A percentile compares a stretch with the other conserved stretches of the same genome.
phyloP scores from a whole-genome alignment of 306 rosid species.

The Aeschynomene evenia region DNA sequence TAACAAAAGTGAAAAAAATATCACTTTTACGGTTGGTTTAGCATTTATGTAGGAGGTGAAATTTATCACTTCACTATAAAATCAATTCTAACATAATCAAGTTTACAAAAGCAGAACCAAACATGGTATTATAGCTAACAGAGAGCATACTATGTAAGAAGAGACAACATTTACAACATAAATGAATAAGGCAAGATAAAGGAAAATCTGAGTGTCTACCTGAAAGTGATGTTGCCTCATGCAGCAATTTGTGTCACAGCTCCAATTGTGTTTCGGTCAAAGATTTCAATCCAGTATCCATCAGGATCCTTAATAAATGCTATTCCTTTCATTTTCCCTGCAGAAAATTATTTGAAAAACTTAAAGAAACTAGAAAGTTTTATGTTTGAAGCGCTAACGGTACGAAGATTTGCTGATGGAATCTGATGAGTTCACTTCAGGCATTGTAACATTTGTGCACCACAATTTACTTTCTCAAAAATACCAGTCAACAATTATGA shows the following conservation, averaged over 20 bases:
- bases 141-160: background rate
- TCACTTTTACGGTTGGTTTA: too few species aligned
- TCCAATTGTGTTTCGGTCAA: constrained; percentile 69
- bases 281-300: constrained; percentile 95
- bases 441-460: constrained; percentile 4
- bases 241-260: constrained; percentile 31
- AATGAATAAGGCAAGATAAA: background rate
- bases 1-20: too few species aligned
- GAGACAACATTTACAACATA: background rate
- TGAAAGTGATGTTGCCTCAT: constrained; percentile 17
- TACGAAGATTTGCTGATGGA: background rate
- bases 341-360: constrained; percentile 22
- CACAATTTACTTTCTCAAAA: constrained; percentile 14
- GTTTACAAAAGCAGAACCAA: too few species aligned
- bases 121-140: background rate
- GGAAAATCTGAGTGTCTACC: constrained; percentile 28
- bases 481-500: constrained; percentile 2
- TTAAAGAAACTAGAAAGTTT: background rate
- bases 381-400: constrained; percentile 4
- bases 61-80: too few species aligned
- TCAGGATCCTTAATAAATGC: constrained; percentile 96
- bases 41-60: too few species aligned
- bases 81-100: too few species aligned
- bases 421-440: background rate
- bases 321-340: constrained; percentile 92